phyloP scores from a whole-genome alignment of 1,284 basidiomycete species.

The Xerocomus amazonicus region DNA sequence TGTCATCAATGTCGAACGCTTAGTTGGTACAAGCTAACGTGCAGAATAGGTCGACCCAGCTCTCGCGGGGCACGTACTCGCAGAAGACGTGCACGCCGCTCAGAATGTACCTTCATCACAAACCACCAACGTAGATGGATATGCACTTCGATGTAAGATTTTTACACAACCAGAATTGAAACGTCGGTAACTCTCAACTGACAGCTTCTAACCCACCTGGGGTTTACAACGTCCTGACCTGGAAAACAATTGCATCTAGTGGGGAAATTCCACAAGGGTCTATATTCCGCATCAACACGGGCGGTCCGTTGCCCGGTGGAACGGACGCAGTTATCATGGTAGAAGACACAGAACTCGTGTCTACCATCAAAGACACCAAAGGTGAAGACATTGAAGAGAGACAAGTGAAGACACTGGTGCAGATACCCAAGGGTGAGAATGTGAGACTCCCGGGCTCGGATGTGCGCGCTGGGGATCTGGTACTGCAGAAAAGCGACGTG shows the following conservation, averaged over 20 bases:
- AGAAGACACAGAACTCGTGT: conserved; percentile 77
- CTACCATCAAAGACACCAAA: conserved; percentile 38
- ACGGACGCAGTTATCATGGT: conserved; percentile 87
- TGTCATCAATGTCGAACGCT: conserved; percentile 10
- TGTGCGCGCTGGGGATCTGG: conserved; percentile 63
- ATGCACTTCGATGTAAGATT: conserved; percentile 67
- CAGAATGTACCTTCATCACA: conserved; percentile 57
- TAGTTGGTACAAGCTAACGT: neutral
- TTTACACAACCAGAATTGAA: neutral
- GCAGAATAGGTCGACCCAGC: conserved; percentile 47
- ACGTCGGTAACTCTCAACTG: conserved; percentile 4
- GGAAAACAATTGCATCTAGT: conserved; percentile 43
- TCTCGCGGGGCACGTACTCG: conserved; percentile 67
- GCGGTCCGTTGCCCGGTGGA: conserved; percentile 70
- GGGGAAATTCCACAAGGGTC: conserved; percentile 45
- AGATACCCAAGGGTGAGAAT: conserved; percentile 68
- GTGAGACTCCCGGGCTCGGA: conserved; percentile 74
- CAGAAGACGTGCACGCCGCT: conserved; percentile 67
- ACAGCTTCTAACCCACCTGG: conserved; percentile 60
- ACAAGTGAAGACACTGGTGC: conserved; percentile 63
- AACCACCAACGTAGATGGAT: conserved; percentile 87
- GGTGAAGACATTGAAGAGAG: conserved; percentile 64
- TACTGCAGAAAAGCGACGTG: conserved; percentile 59
- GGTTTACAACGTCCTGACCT: conserved; percentile 68
- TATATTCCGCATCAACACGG: conserved; percentile 78